phyloP scores from a whole-genome alignment of 2,329 filamentous ascomycete genomes.

The Alternaria atra region DNA sequence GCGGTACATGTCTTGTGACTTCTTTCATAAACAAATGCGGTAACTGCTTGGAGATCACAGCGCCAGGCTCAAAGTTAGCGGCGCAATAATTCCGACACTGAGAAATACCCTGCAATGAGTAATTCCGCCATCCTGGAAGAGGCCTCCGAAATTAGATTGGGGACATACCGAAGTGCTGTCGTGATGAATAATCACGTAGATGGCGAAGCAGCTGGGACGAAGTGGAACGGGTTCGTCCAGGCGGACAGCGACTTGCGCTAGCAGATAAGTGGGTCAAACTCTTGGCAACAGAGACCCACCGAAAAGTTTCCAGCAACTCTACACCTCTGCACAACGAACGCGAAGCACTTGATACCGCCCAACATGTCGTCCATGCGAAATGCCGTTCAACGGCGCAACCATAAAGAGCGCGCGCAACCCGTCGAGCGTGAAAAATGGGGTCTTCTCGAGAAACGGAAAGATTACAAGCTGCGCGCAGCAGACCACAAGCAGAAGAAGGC shows the following conservation, averaged over 20 bases:
- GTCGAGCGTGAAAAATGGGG: conserved; percentile 85
- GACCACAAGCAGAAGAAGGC: conserved; percentile 71
- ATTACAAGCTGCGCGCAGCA: conserved; percentile 71
- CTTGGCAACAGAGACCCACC: conserved; percentile 5
- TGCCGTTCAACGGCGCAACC: conserved; percentile 75
- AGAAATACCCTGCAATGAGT: not conserved
- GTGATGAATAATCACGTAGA: not conserved
- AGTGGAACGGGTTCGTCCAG: not conserved
- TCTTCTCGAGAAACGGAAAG: conserved; percentile 94
- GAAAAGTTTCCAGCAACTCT: conserved; percentile 13
- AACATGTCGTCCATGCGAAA: conserved; percentile 48
- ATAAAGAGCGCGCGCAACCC: conserved; percentile 90
- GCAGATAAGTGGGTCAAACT: conserved; percentile 1
- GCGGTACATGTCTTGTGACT: not conserved
- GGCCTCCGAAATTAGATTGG: not conserved
- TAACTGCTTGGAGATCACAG: not conserved
- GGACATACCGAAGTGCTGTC: too few species aligned
- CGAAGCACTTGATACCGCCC: conserved; percentile 1
- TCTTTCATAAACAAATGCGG: not conserved
- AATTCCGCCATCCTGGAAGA: not conserved
- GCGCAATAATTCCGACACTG: not conserved
- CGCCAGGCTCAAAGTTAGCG: not conserved
- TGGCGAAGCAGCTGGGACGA: not conserved
- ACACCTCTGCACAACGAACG: not conserved
- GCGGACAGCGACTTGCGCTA: not conserved